Evolutionary conservation across 805 yeast genomes (phyloP), one percentile per base, ranked within the genome.

Genomic region (Jamesozyma hellenica): DNA sequence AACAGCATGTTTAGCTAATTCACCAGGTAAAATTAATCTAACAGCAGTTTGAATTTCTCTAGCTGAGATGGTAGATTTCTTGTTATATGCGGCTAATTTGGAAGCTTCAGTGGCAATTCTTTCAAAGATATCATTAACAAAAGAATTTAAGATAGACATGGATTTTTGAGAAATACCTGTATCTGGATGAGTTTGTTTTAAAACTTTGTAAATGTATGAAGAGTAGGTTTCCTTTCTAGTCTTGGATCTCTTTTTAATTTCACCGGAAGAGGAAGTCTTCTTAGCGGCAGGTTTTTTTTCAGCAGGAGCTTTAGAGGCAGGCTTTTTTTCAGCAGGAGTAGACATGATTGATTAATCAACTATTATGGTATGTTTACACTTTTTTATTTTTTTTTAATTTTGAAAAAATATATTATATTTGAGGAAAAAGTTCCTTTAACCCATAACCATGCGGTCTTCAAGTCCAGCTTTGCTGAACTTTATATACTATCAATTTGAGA

Each of bases 101-200:
- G 96, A 88, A 59, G 96, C 96, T 75, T 88, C 96, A 59, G 90
- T 71, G 57, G 96, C 96, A 60, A 90, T 83, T 77, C 97, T 88
- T 76, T 88, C 96, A 65, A 88, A 90, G 65, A 88, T 86, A 71
- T 90, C 96, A 73, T 87, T 88, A 57, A 90, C 96, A 59, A 90
- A 90, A 33, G 96, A 90, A 83, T 90, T 90, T 90, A 88, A 81
- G 68, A 90, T 90, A 52, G 95, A 86, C 95, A 90, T 90, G 51
- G 97, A 95, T 67, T 86, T 84, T 72, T 87, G 95, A 58, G 97
- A 88, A 66, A 90, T 90, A 85, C 96, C 97, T 49, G 97, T 90
- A 69, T 90, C 96, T 69, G 96, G 97, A 72, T 88, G 97, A 49
- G 96, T 88, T 77, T 90, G 96, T 73, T 88, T 88, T 67, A 90